phyloP scores from a whole-genome alignment of 345 rosid genomes.

The Hibiscus syriacus region DNA sequence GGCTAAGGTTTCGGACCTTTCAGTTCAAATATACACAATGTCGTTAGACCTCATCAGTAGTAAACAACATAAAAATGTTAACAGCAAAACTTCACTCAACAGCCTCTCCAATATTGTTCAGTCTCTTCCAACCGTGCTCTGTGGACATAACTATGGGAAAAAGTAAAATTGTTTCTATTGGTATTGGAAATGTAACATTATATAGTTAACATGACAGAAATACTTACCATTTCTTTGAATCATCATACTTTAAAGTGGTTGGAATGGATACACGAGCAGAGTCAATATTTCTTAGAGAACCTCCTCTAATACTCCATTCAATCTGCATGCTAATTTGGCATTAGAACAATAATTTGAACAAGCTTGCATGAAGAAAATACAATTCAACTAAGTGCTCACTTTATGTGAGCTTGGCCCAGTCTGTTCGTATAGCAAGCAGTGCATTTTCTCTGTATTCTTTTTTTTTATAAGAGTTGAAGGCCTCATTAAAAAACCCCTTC shows the following conservation, averaged over 20 bases:
- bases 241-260: conserved; percentile 61
- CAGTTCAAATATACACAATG: not conserved
- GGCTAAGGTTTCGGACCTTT: not conserved
- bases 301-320: conserved; percentile 88
- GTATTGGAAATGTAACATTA: not conserved
- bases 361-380: not conserved
- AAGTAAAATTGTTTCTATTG: conserved; percentile 13
- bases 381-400: not conserved
- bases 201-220: not conserved
- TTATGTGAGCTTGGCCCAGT: not conserved
- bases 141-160: conserved; percentile 58
- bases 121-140: conserved; percentile 70
- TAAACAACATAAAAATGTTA: not conserved
- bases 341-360: conserved; percentile 1
- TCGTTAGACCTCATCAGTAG: not conserved
- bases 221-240: conserved; percentile 71
- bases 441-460: not conserved
- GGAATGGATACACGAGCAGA: conserved; percentile 93
- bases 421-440: not conserved
- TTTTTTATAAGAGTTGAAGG: too few relatives aligned
- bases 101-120: conserved; percentile 95
- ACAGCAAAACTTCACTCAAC: conserved; percentile 33
- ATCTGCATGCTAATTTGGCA: conserved; percentile 33
- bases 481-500: too few relatives aligned
- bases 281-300: conserved; percentile 74